phyloP scores from a whole-genome alignment of 2,329 filamentous ascomycete species.

The Hypoxylon sp. region DNA sequence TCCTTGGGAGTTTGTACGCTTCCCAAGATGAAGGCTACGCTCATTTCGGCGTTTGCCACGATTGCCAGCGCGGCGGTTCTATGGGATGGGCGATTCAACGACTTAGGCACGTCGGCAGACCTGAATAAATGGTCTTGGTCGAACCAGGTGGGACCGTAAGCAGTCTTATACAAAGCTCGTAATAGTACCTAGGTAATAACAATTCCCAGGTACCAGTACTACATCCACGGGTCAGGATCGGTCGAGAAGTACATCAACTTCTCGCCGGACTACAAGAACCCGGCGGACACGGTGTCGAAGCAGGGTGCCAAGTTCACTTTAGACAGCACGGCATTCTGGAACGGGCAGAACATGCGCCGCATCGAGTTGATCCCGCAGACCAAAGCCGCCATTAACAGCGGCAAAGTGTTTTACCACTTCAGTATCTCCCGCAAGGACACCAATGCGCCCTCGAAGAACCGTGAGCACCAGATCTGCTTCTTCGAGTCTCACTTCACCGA shows the following conservation, averaged over 20 bases:
- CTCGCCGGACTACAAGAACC: slow-evolving; percentile 73
- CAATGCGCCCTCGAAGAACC: slow-evolving; percentile 72
- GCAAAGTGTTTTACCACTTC: slow-evolving; percentile 81
- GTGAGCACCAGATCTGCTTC: slow-evolving; percentile 76
- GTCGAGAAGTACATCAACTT: slow-evolving; percentile 74
- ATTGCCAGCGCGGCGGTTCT: slow-evolving; percentile 62
- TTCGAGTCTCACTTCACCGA: slow-evolving; percentile 83
- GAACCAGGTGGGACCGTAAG: slow-evolving; percentile 69
- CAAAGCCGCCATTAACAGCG: slow-evolving; percentile 72
- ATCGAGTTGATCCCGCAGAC: slow-evolving; percentile 84
- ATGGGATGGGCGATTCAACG: slow-evolving; percentile 74
- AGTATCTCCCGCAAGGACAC: slow-evolving; percentile 71
- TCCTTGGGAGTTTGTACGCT: not conserved
- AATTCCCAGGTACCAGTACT: slow-evolving; percentile 73
- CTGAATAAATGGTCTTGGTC: slow-evolving; percentile 73
- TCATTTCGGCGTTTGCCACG: slow-evolving; percentile 44
- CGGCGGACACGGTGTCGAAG: slow-evolving; percentile 71
- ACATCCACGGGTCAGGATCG: slow-evolving; percentile 75
- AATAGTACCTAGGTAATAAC: not conserved
- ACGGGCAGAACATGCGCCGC: slow-evolving; percentile 79
- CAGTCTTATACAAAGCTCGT: not conserved
- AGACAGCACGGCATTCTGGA: slow-evolving; percentile 75
- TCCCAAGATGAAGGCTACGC: slow-evolving; percentile 46
- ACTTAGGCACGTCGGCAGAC: slow-evolving; percentile 64
- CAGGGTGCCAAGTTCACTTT: slow-evolving; percentile 80